phyloP scores from a whole-genome alignment of 2,329 filamentous ascomycete species.

The Pseudomassariella vexata region DNA sequence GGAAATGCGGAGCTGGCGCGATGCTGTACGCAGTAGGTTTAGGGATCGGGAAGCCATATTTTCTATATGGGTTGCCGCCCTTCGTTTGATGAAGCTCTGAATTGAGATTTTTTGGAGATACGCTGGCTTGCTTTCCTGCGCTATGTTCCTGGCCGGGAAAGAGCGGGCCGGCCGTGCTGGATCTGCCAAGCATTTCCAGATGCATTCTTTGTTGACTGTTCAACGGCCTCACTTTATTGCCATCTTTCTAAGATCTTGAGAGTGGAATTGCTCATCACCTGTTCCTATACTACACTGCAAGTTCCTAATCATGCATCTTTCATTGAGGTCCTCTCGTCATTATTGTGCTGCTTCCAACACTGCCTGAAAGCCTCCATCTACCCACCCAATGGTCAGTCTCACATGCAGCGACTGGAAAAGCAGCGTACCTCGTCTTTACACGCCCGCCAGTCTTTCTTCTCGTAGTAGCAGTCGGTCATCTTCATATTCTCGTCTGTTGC shows the following conservation, averaged over 20 bases:
- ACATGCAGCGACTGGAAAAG: background rate
- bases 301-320: constrained; percentile 69
- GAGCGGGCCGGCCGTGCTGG: constrained; percentile 1
- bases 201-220: too few species aligned
- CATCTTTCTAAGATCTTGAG: too few species aligned
- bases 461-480: constrained; percentile 93
- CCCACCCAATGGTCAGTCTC: background rate
- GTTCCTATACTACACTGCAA: too few species aligned
- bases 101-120: too few species aligned
- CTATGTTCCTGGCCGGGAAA: background rate
- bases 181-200: too few species aligned
- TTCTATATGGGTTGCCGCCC: too few species aligned
- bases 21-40: background rate
- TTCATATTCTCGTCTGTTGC: constrained; percentile 73
- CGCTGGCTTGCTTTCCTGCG: too few species aligned
- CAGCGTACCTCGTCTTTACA: constrained; percentile 79
- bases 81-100: too few species aligned
- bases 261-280: too few species aligned
- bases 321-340: constrained; percentile 72
- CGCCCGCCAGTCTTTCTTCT: constrained; percentile 90
- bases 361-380: constrained; percentile 86
- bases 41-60: constrained; percentile 9
- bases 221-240: too few species aligned
- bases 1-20: background rate
- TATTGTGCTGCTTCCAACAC: constrained; percentile 89